These are phyloP conservation scores for Talaromyces borbonicus DNA, from an alignment of 495 filamentous ascomycete genomes.

Conservation along the genomic window DNA sequence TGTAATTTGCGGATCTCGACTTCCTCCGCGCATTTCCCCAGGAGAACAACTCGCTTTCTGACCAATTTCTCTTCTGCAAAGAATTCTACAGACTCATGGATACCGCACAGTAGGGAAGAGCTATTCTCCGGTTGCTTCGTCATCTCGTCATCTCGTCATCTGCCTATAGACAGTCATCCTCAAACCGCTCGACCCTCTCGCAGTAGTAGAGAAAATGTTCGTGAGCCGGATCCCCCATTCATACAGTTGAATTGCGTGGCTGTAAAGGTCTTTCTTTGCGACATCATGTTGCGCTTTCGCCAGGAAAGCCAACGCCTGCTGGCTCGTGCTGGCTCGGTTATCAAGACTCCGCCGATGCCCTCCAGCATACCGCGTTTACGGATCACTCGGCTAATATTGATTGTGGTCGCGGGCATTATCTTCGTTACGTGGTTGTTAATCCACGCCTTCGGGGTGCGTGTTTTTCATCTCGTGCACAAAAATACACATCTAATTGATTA, in stretches of 20 bases:
- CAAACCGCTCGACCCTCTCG: no score
- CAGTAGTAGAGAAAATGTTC: slow-evolving; percentile 5
- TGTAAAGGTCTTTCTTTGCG: background rate
- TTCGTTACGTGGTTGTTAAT: slow-evolving; percentile 18
- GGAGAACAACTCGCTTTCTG: no score
- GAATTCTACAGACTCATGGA: no score
- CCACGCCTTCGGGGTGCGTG: slow-evolving; percentile 14
- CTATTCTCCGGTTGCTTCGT: no score
- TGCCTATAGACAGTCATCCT: no score
- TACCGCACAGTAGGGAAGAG: no score
- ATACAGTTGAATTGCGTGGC: background rate
- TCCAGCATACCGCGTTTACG: slow-evolving; percentile 17
- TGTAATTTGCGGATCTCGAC: no score
- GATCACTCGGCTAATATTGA: slow-evolving; percentile 17
- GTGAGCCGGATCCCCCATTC: background rate
- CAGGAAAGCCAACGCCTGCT: slow-evolving; percentile 1
- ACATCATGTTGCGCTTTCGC: background rate
- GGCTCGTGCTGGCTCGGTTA: background rate
- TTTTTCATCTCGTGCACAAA: background rate
- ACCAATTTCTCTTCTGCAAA: no score
- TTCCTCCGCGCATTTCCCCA: no score
- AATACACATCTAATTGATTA: background rate
- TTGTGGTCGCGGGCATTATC: slow-evolving; percentile 16
- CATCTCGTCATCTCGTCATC: no score
- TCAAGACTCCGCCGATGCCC: background rate